Percentiles rank a stretch among this genome's conserved stretches.
phyloP scores from a whole-genome alignment of 495 filamentous ascomycete species.

The Hyaloscypha finlandica region DNA sequence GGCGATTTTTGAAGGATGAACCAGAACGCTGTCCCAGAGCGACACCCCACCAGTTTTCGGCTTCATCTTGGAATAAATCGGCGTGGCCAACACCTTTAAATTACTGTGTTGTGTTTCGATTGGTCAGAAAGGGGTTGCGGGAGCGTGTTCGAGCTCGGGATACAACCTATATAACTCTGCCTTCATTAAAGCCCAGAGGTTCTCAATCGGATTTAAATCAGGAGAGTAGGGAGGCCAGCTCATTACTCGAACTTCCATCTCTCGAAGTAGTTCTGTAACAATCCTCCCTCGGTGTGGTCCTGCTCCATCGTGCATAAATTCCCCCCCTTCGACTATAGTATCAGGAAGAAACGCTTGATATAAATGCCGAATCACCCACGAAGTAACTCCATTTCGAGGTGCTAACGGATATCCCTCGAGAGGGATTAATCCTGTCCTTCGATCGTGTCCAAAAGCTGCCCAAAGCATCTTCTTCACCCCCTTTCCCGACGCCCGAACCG shows the following conservation, averaged over 20 bases:
- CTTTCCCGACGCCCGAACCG: neutral
- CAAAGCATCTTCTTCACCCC: constrained; percentile 12
- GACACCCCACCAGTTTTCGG: too few relatives aligned
- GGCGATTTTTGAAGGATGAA: too few relatives aligned
- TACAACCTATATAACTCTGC: too few relatives aligned
- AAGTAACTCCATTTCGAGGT: neutral
- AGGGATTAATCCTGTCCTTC: neutral
- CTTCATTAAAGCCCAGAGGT: too few relatives aligned
- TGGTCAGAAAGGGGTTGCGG: neutral
- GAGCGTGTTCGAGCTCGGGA: too few relatives aligned
- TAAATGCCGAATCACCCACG: neutral
- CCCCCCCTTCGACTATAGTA: neutral
- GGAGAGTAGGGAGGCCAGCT: neutral
- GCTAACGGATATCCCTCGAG: constrained; percentile 1
- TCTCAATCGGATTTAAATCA: constrained; percentile 14
- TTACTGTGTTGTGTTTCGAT: too few relatives aligned
- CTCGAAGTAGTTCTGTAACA: neutral
- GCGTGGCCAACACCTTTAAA: too few relatives aligned
- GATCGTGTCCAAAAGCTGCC: constrained; percentile 15
- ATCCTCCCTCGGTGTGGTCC: neutral
- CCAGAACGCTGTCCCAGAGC: too few relatives aligned
- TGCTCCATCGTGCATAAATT: constrained; percentile 7
- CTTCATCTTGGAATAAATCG: too few relatives aligned
- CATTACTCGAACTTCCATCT: constrained; percentile 2
- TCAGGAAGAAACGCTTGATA: neutral